phyloP scores from a whole-genome alignment of 176 grass and related monocot species.

The Cenchrus purpureus region DNA sequence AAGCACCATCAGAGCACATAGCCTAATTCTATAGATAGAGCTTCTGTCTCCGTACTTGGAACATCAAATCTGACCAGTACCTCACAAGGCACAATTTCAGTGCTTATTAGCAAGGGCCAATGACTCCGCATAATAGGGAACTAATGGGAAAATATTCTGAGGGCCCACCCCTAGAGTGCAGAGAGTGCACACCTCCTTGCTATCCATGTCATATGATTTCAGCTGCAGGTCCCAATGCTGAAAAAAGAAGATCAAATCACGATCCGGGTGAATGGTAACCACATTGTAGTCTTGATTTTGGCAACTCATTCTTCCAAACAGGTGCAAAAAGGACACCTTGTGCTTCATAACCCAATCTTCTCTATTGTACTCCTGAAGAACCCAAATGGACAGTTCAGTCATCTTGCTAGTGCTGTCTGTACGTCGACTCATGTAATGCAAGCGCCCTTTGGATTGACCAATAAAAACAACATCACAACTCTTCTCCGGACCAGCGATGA shows the following conservation, averaged over 20 bases:
- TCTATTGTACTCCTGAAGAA: neutral
- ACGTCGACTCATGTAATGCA: neutral
- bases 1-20: neutral
- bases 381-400: neutral
- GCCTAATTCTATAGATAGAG: neutral
- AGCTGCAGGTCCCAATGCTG: neutral
- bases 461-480: neutral
- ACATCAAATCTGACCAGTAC: neutral
- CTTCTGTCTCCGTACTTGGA: neutral
- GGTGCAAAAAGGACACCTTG: neutral
- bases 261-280: conserved; percentile 10
- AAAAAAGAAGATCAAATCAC: neutral
- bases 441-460: neutral
- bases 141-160: neutral
- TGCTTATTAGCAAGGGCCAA: neutral
- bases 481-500: neutral
- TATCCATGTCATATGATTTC: conserved; percentile 2
- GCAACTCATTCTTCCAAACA: neutral
- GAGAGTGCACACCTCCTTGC: neutral
- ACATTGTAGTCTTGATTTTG: neutral
- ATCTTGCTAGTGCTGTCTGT: neutral
- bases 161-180: neutral
- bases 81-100: neutral
- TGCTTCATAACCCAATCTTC: conserved; percentile 11
- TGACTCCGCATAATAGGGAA: neutral